phyloP scores from a whole-genome alignment of 2,329 filamentous ascomycete genomes.

The Chaetomium globosum region DNA sequence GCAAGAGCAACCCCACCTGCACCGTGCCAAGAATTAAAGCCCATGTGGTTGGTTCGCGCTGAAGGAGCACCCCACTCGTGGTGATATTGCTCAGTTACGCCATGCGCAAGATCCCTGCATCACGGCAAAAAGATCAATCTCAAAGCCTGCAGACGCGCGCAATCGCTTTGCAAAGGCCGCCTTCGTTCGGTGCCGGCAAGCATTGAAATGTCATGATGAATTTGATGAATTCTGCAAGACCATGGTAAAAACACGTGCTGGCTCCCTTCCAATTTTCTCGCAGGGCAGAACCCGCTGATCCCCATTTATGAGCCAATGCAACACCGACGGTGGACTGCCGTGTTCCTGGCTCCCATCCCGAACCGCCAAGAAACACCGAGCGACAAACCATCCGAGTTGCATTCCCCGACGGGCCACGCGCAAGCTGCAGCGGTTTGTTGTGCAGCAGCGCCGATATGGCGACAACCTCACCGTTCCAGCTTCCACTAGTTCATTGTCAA shows the following conservation, averaged over 20 bases:
- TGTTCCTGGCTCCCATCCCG: background rate
- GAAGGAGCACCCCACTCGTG: conserved; percentile 10
- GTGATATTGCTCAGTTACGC: conserved; percentile 20
- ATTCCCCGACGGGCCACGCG: conserved; percentile 12
- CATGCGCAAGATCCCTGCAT: conserved; percentile 14
- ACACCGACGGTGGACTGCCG: background rate
- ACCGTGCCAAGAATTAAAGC: conserved; percentile 5
- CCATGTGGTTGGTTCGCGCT: conserved; percentile 23
- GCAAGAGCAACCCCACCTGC: conserved; percentile 12
- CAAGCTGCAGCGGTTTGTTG: conserved; percentile 18
- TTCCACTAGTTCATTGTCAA: conserved; percentile 1
- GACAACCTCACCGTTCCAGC: background rate
- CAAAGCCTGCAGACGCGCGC: conserved; percentile 12
- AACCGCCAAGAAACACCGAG: conserved; percentile 19
- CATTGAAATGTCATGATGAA: background rate
- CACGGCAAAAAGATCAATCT: conserved; percentile 16
- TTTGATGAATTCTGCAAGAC: background rate
- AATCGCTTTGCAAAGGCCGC: background rate
- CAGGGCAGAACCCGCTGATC: conserved; percentile 20
- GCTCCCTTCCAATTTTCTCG: background rate
- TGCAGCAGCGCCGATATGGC: conserved; percentile 3
- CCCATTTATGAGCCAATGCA: conserved; percentile 21
- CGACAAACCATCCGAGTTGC: conserved; percentile 9
- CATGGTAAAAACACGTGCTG: conserved; percentile 7
- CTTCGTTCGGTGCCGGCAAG: conserved; percentile 7